Evolutionary conservation across 768 basidiomycete genomes (phyloP).

Genomic region (Rhizopogon vesiculosus): DNA sequence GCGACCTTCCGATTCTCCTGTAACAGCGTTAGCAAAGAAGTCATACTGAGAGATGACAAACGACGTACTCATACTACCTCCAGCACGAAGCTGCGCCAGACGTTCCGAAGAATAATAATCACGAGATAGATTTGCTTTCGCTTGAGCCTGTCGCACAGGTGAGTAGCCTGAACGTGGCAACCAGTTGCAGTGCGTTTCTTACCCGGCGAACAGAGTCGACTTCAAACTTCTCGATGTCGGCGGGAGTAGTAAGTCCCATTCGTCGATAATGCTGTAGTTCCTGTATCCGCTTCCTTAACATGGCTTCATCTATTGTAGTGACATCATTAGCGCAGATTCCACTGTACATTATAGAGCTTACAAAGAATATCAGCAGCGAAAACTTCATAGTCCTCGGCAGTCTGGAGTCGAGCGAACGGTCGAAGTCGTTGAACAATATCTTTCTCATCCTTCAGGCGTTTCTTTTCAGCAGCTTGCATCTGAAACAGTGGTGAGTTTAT

Average conservation of each 20-base stretch:
- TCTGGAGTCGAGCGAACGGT: constrained; percentile 88
- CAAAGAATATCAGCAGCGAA: constrained; percentile 89
- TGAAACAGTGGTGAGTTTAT: constrained; percentile 26
- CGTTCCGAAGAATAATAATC: constrained; percentile 56
- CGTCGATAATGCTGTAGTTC: constrained; percentile 90
- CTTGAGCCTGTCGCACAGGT: constrained; percentile 44
- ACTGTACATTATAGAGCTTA: constrained; percentile 33
- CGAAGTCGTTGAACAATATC: constrained; percentile 87
- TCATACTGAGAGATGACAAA: constrained; percentile 24
- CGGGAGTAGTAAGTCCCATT: constrained; percentile 75
- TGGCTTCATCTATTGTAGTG: constrained; percentile 67
- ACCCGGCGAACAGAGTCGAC: constrained; percentile 70
- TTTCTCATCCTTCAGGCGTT: constrained; percentile 84
- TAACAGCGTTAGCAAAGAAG: constrained; percentile 13
- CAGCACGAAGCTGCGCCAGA: constrained; percentile 41
- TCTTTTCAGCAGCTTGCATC: constrained; percentile 92
- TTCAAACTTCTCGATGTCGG: constrained; percentile 92
- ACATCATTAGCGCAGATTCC: background rate
- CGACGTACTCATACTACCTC: constrained; percentile 42
- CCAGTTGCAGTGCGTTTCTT: constrained; percentile 15
- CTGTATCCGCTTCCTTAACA: constrained; percentile 82
- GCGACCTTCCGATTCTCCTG: constrained; percentile 45
- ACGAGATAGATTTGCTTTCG: constrained; percentile 52
- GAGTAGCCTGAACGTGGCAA: background rate
- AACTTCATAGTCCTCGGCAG: constrained; percentile 85